These are phyloP conservation scores for Astrocystis sublimbata DNA, from an alignment of 495 filamentous ascomycete genomes.

Conservation along the genomic window DNA sequence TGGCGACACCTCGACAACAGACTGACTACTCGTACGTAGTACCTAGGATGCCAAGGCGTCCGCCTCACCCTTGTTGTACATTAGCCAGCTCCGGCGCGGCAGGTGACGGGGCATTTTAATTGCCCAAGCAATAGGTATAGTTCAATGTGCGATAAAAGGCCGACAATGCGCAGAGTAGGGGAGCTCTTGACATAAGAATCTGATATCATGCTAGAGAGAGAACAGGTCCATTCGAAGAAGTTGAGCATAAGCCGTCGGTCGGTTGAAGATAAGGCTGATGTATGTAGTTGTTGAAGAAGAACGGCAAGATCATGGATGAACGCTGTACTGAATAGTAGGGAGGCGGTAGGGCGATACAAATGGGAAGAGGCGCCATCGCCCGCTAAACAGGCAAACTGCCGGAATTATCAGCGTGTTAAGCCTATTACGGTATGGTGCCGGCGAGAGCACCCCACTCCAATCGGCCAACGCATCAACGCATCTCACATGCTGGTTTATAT, in stretches of 20 bases:
- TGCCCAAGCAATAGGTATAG: neutral
- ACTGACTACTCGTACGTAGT: too few relatives aligned
- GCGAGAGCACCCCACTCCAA: neutral
- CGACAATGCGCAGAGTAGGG: too few relatives aligned
- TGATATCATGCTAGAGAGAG: too few relatives aligned
- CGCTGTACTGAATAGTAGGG: too few relatives aligned
- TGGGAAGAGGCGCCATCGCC: too few relatives aligned
- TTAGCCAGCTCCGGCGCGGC: neutral
- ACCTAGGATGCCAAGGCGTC: neutral
- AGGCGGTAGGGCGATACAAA: too few relatives aligned
- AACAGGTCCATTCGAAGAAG: too few relatives aligned
- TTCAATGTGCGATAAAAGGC: neutral
- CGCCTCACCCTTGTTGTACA: neutral
- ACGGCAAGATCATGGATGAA: neutral
- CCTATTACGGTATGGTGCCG: neutral
- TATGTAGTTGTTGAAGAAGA: neutral
- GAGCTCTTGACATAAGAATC: too few relatives aligned
- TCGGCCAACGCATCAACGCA: neutral
- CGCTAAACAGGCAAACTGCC: too few relatives aligned
- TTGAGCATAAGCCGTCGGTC: too few relatives aligned
- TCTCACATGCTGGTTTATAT: neutral
- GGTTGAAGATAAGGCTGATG: neutral
- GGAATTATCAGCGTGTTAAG: too few relatives aligned
- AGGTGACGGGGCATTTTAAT: neutral
- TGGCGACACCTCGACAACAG: too few relatives aligned